Percentiles rank a stretch among this genome's conserved stretches.
phyloP scores from a whole-genome alignment of 2,329 filamentous ascomycete species.

The Leptosphaerulina australis region DNA sequence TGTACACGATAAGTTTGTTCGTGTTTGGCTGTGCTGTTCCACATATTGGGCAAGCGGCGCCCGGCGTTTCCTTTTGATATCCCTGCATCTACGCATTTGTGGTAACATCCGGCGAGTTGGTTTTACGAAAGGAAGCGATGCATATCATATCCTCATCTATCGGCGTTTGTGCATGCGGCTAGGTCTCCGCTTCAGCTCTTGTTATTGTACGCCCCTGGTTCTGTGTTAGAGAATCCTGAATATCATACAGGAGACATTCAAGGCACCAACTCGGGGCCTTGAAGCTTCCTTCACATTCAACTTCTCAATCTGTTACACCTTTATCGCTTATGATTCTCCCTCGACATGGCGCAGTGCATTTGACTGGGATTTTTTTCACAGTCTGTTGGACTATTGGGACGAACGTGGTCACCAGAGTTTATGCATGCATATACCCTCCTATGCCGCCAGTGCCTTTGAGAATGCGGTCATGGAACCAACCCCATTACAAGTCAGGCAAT shows the following conservation, averaged over 20 bases:
- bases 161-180: constrained; percentile 18
- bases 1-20: constrained; percentile 12
- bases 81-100: neutral
- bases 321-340: too few species aligned
- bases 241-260: too few species aligned
- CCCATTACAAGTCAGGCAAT: neutral
- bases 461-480: too few species aligned
- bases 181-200: neutral
- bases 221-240: too few species aligned
- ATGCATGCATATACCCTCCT: too few species aligned
- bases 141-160: constrained; percentile 19
- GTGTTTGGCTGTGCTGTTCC: neutral
- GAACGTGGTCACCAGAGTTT: too few species aligned
- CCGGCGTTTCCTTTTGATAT: constrained; percentile 5
- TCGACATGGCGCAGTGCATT: too few species aligned
- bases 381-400: too few species aligned
- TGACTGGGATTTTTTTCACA: too few species aligned
- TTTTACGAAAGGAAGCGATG: constrained; percentile 9
- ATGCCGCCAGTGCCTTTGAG: too few species aligned
- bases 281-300: neutral
- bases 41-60: neutral
- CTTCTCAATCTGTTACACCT: neutral
- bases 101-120: constrained; percentile 5
- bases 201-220: neutral
- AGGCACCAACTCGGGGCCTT: too few species aligned